Evolutionary conservation across 2,329 filamentous ascomycete genomes (phyloP).

Genomic region (Cladosporium sp.): DNA sequence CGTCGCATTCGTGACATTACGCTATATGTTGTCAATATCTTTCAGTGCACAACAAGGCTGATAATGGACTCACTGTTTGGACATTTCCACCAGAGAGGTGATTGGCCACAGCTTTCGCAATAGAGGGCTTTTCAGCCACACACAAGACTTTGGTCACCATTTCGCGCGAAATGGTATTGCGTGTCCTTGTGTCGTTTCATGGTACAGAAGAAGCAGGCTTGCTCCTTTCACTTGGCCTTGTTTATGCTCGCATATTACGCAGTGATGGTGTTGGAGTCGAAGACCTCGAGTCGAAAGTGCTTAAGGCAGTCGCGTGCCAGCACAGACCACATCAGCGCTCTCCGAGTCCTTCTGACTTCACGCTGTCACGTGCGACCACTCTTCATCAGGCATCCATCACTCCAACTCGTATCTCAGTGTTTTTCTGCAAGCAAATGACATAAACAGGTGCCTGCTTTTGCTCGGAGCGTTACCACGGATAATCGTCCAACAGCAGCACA

Average conservation of each 20-base stretch:
- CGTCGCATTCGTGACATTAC: conserved; percentile 64
- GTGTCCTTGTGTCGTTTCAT: conserved; percentile 1
- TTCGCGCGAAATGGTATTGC: conserved; percentile 11
- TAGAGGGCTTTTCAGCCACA: conserved; percentile 88
- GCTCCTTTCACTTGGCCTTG: background rate
- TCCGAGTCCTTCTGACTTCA: background rate
- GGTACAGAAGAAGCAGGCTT: background rate
- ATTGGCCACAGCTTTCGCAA: conserved; percentile 88
- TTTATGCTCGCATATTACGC: background rate
- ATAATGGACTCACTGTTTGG: conserved; percentile 62
- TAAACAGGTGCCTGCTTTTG: too few species aligned
- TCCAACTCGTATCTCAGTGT: background rate
- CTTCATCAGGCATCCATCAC: background rate
- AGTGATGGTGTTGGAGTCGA: background rate
- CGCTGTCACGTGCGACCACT: background rate
- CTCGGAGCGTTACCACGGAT: background rate
- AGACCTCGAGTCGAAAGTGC: background rate
- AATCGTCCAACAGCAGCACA: background rate
- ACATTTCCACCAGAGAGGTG: conserved; percentile 80
- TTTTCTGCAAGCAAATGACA: background rate
- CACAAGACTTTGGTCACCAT: conserved; percentile 65
- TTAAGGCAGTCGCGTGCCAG: background rate
- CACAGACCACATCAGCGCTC: conserved; percentile 2
- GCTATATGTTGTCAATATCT: conserved; percentile 49
- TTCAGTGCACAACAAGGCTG: background rate